phyloP scores from a whole-genome alignment of 2,329 filamentous ascomycete genomes.

The Colletotrichum sp. region DNA sequence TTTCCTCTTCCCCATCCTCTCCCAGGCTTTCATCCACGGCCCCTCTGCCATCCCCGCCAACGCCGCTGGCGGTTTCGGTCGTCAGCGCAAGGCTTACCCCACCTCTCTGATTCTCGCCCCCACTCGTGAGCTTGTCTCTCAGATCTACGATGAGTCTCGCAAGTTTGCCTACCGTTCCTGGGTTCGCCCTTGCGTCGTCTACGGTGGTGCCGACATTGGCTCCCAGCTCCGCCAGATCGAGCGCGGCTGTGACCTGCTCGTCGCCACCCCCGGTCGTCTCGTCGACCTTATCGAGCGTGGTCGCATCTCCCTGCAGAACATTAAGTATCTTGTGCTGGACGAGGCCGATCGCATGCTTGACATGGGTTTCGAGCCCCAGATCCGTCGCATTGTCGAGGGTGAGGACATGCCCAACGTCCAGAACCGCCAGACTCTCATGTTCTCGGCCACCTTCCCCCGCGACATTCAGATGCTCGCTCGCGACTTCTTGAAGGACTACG shows the following conservation, averaged over 20 bases:
- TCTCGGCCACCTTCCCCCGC: slow-evolving; percentile 97
- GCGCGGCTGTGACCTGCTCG: slow-evolving; percentile 93
- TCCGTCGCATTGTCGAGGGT: slow-evolving; percentile 96
- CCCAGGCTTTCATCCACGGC: slow-evolving; percentile 93
- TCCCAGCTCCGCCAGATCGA: slow-evolving; percentile 98
- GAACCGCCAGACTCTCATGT: slow-evolving; percentile 97
- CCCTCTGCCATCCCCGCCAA: slow-evolving; percentile 72
- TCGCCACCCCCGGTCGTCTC: slow-evolving; percentile 95
- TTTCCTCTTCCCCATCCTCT: slow-evolving; percentile 98
- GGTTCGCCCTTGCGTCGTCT: slow-evolving; percentile 98
- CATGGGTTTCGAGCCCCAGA: slow-evolving; percentile 99
- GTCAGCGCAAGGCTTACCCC: slow-evolving; percentile 97
- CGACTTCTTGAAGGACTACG: slow-evolving; percentile 98
- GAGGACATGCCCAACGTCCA: slow-evolving; percentile 93
- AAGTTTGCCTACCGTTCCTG: slow-evolving; percentile 99
- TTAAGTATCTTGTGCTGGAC: slow-evolving; percentile 98
- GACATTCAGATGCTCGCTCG: slow-evolving; percentile 99
- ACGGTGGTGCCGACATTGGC: slow-evolving; percentile 98
- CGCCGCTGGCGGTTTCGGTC: slow-evolving; percentile 75
- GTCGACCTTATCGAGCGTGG: slow-evolving; percentile 98
- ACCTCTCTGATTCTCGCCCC: slow-evolving; percentile 95
- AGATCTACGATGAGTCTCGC: slow-evolving; percentile 96
- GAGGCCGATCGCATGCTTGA: slow-evolving; percentile 99
- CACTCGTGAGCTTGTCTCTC: slow-evolving; percentile 97
- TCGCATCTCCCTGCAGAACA: slow-evolving; percentile 95